phyloP scores from a whole-genome alignment of 345 rosid genomes.

The Carallia brachiata region DNA sequence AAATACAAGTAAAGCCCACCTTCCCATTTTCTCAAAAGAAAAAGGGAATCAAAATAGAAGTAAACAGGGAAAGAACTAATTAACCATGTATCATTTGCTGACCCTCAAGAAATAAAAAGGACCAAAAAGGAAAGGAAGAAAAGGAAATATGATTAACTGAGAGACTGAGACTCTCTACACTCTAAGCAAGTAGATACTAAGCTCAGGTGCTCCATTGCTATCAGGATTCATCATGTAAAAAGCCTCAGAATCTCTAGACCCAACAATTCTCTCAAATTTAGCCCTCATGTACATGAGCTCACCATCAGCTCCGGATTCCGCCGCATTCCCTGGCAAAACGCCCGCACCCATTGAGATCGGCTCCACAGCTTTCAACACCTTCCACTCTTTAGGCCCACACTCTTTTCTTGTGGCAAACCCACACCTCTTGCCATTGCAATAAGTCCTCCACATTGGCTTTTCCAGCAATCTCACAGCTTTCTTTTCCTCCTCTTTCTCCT shows the following conservation, averaged over 20 bases:
- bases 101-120: slow-evolving; percentile 1
- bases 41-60: slow-evolving; percentile 1
- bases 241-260: slow-evolving; percentile 97
- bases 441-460: slow-evolving; percentile 89
- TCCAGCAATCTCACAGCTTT: slow-evolving; percentile 62
- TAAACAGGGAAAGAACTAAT: slow-evolving; percentile 15
- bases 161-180: slow-evolving; percentile 21
- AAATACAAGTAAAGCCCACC: slow-evolving; percentile 29
- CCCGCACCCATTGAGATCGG: slow-evolving; percentile 99
- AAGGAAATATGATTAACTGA: neutral
- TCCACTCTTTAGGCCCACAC: slow-evolving; percentile 68
- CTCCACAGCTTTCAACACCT: slow-evolving; percentile 80
- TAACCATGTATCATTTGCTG: slow-evolving; percentile 29
- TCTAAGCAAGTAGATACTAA: slow-evolving; percentile 91
- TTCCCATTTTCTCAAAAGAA: slow-evolving; percentile 22
- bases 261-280: slow-evolving; percentile 87
- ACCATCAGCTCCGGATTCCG: slow-evolving; percentile 31
- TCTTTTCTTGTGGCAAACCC: slow-evolving; percentile 85
- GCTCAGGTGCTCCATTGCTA: slow-evolving; percentile 94
- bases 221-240: slow-evolving; percentile 99
- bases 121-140: neutral
- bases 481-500: slow-evolving; percentile 43
- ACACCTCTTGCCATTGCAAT: slow-evolving; percentile 86
- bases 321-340: slow-evolving; percentile 61
- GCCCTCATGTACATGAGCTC: slow-evolving; percentile 89